These are phyloP conservation scores for Ganoderma meredithae DNA, from an alignment of 1,284 basidiomycete species.

Conservation along the genomic window DNA sequence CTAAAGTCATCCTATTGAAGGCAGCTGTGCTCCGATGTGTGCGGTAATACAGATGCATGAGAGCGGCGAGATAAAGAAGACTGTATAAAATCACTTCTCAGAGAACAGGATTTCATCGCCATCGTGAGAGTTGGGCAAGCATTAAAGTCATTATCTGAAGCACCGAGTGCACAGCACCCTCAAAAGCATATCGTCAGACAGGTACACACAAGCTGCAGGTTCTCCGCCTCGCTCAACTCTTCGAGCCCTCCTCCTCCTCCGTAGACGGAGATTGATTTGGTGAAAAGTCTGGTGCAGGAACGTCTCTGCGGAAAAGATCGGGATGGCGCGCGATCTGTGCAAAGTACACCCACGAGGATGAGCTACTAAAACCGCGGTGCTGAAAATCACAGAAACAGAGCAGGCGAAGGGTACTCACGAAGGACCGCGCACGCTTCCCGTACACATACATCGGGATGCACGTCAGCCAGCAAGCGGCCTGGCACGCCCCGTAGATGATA, in stretches of 20 bases:
- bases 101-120: no score
- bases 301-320: constrained; percentile 14
- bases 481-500: constrained; percentile 48
- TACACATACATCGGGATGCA: constrained; percentile 52
- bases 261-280: no score
- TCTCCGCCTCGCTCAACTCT: not conserved
- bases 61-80: not conserved
- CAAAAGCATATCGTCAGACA: not conserved
- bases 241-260: no score
- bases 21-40: not conserved
- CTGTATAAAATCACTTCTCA: not conserved
- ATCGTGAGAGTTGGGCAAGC: no score
- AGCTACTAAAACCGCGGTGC: no score
- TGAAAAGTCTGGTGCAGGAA: not conserved
- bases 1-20: no score
- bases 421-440: constrained; percentile 50
- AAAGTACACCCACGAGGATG: not conserved
- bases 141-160: no score
- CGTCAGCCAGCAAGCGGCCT: constrained; percentile 47
- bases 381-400: not conserved
- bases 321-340: constrained; percentile 27
- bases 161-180: not conserved
- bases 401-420: constrained; percentile 40
- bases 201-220: no score
- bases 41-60: not conserved